Base-by-base conservation (phyloP, 2,329 filamentous ascomycete genomes). In the Colletotrichum tofieldiae region DNA sequence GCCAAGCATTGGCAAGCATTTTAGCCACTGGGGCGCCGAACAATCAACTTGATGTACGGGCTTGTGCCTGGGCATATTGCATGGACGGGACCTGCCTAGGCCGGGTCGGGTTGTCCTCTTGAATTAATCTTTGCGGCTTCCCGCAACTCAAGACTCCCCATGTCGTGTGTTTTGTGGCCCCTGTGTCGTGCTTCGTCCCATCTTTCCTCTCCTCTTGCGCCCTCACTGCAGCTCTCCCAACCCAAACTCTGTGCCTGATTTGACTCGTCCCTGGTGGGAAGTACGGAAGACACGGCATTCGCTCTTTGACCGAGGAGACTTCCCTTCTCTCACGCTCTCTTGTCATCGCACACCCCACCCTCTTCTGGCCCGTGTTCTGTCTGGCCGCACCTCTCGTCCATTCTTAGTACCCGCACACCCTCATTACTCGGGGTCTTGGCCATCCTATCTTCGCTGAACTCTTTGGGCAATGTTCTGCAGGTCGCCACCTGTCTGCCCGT, bases 341-440 rank as follows among this genome's bases (percentile, higher is more conserved):
- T 54, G 43, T 63, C 52, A 45, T 52, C 43, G 45, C 51, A 67
- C 23, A 51, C 14, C 54, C 35, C 65, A 45, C 52, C 55, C 47
- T 20, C 45, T 45, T 26, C 59, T 43, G 43, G 59, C 35, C 47
- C 61, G 37, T 64, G 54, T 41, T 64, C 60, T 43, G 29, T 43
- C 60, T 69, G 43, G 52, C 37, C 65, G 20, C 41, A 43, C 49
- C 23, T 64, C 61, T 62, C 66, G 52, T 64, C 66, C 52, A 51
- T 71, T 59, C 61, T 65, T 64, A 54, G 69, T 58, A 52, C 32
- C 71, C 56, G 66, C 72, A 72, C 65, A 63, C 56, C 63, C 62
- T 69, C 65, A 69, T 69, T 72, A 70, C 70, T 70, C 54, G 52
- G 14, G 54, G 59, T 63, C 64, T 73, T 52, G 64, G 68, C 68